Percentiles rank a stretch among this genome's conserved stretches.
Evolutionary conservation across 164 flowering plant species (phyloP).

Genomic region (Stephania cephalantha): DNA sequence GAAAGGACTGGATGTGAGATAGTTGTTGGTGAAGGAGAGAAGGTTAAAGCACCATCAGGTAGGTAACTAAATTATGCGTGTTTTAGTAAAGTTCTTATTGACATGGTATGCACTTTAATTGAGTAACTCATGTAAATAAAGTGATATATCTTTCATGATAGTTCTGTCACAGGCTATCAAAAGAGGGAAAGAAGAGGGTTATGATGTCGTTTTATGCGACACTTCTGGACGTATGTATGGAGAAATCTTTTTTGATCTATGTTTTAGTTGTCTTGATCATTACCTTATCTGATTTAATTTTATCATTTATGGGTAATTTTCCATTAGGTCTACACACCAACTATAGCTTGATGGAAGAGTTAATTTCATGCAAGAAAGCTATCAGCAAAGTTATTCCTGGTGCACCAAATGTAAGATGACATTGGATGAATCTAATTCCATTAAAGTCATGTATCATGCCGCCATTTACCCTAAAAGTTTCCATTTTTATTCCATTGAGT

Average conservation of each 20-base stretch:
- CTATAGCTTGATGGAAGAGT: conserved; percentile 92
- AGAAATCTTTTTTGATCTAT: not conserved
- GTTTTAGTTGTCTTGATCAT: conserved; percentile 1
- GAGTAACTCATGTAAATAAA: not conserved
- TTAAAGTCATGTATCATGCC: not conserved
- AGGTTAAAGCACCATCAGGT: conserved; percentile 92
- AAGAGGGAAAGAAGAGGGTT: conserved; percentile 78
- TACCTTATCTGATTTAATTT: conserved; percentile 2
- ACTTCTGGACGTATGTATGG: conserved; percentile 91
- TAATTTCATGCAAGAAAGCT: conserved; percentile 84
- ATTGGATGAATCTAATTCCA: not conserved
- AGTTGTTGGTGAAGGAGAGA: conserved; percentile 69
- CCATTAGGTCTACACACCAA: conserved; percentile 86
- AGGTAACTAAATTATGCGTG: conserved; percentile 10
- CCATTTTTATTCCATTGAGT: not conserved
- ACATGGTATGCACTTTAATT: not conserved
- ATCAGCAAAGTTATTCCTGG: conserved; percentile 67
- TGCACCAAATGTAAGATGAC: conserved; percentile 78
- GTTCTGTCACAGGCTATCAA: conserved; percentile 96
- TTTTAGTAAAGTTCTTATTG: not conserved
- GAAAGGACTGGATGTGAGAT: conserved; percentile 90
- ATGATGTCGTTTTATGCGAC: conserved; percentile 81
- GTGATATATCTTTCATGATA: conserved; percentile 40
- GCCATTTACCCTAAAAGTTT: not conserved
- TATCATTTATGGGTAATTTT: conserved; percentile 3